These are phyloP conservation scores for Suillus plorans DNA, from an alignment of 768 basidiomycete species.

Conservation along the genomic window DNA sequence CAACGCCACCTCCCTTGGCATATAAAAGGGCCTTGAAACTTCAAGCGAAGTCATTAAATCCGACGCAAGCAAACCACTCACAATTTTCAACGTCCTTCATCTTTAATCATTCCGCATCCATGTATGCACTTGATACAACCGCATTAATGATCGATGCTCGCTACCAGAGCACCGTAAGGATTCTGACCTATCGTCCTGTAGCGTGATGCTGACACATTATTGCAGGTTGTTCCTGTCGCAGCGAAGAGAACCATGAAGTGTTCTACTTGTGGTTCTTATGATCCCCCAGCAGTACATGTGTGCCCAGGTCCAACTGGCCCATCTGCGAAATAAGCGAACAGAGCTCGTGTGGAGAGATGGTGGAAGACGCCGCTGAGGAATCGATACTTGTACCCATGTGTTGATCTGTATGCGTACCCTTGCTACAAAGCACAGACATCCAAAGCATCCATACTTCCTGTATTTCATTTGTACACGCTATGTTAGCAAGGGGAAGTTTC, in stretches of 20 bases:
- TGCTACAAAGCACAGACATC: not conserved
- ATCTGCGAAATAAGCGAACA: not conserved
- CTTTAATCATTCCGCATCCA: not conserved
- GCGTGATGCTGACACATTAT: not conserved
- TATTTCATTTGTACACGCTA: not conserved
- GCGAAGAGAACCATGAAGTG: constrained; percentile 2
- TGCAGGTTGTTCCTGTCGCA: not conserved
- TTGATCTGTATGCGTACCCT: not conserved
- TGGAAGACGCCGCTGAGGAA: not conserved
- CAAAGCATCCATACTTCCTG: not conserved
- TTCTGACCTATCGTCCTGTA: not conserved
- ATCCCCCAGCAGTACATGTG: constrained; percentile 1
- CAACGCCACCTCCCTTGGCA: not conserved
- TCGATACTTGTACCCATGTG: not conserved
- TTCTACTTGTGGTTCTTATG: constrained; percentile 7
- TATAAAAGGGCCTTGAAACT: not conserved
- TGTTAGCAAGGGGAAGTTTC: not conserved
- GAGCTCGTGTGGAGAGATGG: not conserved
- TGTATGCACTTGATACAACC: not conserved
- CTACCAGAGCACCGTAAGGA: not conserved
- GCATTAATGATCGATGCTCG: not conserved
- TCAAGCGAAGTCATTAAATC: not conserved
- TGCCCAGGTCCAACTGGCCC: constrained; percentile 5
- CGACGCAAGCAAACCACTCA: not conserved
- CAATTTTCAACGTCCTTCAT: not conserved